Percentiles rank a stretch among this genome's conserved stretches.
Conservation (phyloP, 2,329 filamentous ascomycete species). For the Teratosphaeria viscida region DNA sequence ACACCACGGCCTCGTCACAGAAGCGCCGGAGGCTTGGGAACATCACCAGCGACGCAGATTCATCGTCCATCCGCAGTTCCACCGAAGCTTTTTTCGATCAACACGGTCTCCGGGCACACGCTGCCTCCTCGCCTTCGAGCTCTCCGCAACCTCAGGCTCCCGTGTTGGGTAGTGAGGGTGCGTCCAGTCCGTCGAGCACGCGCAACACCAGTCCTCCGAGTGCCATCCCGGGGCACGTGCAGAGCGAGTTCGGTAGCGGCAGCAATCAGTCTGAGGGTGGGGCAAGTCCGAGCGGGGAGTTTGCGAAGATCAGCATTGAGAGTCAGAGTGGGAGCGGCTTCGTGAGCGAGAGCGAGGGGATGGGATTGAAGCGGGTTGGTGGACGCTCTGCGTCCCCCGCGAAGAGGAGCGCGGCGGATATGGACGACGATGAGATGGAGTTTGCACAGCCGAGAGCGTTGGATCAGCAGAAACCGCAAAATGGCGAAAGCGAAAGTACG, state of each 20-base stretch:
- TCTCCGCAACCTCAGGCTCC: conserved; percentile 7
- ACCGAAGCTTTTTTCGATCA: conserved; percentile 11
- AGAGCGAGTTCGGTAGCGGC: conserved; percentile 32
- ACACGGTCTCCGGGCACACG: conserved; percentile 9
- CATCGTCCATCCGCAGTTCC: not conserved
- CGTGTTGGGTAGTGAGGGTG: not conserved
- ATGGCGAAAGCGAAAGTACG: conserved; percentile 9
- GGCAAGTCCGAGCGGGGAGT: conserved; percentile 19
- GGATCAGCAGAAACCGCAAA: conserved; percentile 3
- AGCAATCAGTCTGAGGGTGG: conserved; percentile 16
- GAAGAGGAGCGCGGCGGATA: conserved; percentile 45
- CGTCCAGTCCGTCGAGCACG: conserved; percentile 3
- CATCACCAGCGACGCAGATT: not conserved
- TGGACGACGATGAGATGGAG: conserved; percentile 34
- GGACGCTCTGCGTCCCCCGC: conserved; percentile 42
- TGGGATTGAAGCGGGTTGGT: conserved; percentile 4
- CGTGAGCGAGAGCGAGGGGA: conserved; percentile 9
- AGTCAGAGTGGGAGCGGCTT: conserved; percentile 6
- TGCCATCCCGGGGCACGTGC: conserved; percentile 47
- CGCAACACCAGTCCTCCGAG: conserved; percentile 23
- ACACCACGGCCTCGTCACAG: conserved; percentile 10
- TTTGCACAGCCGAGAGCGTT: conserved; percentile 9
- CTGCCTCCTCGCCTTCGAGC: conserved; percentile 15
- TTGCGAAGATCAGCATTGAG: conserved; percentile 20
- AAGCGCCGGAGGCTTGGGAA: conserved; percentile 9